Evolutionary conservation across 1,139 yeast species (phyloP).

Genomic region (Pichia norvegensis): DNA sequence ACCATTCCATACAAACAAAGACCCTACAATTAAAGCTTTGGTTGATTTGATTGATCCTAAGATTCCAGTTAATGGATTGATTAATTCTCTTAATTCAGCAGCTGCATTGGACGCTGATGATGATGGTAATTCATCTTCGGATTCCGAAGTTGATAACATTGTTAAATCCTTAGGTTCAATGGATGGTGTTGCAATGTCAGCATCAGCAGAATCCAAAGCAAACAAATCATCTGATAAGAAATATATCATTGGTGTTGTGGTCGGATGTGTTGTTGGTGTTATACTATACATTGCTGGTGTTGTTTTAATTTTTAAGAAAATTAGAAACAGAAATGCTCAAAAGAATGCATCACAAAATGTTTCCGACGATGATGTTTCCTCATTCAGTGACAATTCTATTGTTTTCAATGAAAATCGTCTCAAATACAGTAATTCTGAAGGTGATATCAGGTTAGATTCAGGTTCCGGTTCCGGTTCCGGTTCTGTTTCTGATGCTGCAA

Average conservation of each 20-base stretch:
- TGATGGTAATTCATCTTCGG: background rate
- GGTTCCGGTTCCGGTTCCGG: too few relatives aligned
- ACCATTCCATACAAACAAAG: constrained; percentile 42
- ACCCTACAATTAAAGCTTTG: constrained; percentile 39
- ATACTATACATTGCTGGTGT: constrained; percentile 48
- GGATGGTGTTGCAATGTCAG: constrained; percentile 18
- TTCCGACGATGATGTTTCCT: constrained; percentile 4
- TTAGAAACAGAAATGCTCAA: constrained; percentile 20
- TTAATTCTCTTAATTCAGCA: constrained; percentile 12
- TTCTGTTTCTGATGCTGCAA: constrained; percentile 1
- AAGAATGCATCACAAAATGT: constrained; percentile 2
- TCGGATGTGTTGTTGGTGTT: constrained; percentile 66
- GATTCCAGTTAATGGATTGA: constrained; percentile 53
- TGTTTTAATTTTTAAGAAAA: constrained; percentile 31
- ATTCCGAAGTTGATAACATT: constrained; percentile 5
- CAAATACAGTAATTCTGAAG: constrained; percentile 7
- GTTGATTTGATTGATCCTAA: constrained; percentile 54
- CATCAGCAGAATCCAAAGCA: constrained; percentile 9
- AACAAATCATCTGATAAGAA: constrained; percentile 26
- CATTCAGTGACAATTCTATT: constrained; percentile 5
- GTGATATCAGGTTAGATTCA: constrained; percentile 12
- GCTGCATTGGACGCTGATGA: background rate
- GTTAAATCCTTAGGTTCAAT: constrained; percentile 28
- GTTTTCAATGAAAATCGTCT: background rate
- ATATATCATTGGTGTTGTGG: constrained; percentile 49